phyloP scores from a whole-genome alignment of 208 protist species.

The Porcisia hertigi region DNA sequence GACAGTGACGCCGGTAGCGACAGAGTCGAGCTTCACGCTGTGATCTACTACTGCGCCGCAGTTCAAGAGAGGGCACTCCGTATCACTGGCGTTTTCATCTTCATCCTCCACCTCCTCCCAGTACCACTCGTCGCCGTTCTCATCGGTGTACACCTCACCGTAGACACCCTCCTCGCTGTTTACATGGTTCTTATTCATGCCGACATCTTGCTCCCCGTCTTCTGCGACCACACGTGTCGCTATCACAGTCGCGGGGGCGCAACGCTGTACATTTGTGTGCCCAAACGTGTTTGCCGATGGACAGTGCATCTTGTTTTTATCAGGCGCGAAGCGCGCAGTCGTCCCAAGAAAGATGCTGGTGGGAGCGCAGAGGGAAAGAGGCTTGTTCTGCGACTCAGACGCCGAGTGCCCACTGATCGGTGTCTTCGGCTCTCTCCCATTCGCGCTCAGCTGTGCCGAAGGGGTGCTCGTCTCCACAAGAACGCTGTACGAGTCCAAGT shows the following conservation, averaged over 20 bases:
- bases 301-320: conserved; percentile 38
- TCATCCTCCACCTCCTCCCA: conserved; percentile 41
- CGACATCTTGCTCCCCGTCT: conserved; percentile 4
- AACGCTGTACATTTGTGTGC: conserved; percentile 12
- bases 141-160: conserved; percentile 38
- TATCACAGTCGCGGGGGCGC: conserved; percentile 13
- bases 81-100: conserved; percentile 9
- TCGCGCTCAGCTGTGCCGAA: not conserved
- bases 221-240: conserved; percentile 12
- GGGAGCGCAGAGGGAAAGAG: not conserved
- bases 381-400: not conserved
- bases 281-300: conserved; percentile 48
- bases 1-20: not conserved
- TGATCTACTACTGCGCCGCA: not conserved
- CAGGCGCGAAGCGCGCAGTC: conserved; percentile 27
- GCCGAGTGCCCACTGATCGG: not conserved
- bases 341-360: conserved; percentile 26
- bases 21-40: not conserved
- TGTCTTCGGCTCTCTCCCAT: conserved; percentile 1
- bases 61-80: not conserved
- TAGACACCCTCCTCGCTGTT: conserved; percentile 25
- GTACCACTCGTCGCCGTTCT: conserved; percentile 40
- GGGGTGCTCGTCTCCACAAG: conserved; percentile 6
- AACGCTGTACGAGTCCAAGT: conserved; percentile 25
- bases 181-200: not conserved